Evolutionary conservation across 1,284 basidiomycete species (phyloP).

Genomic region (Rhodotorula sp.): DNA sequence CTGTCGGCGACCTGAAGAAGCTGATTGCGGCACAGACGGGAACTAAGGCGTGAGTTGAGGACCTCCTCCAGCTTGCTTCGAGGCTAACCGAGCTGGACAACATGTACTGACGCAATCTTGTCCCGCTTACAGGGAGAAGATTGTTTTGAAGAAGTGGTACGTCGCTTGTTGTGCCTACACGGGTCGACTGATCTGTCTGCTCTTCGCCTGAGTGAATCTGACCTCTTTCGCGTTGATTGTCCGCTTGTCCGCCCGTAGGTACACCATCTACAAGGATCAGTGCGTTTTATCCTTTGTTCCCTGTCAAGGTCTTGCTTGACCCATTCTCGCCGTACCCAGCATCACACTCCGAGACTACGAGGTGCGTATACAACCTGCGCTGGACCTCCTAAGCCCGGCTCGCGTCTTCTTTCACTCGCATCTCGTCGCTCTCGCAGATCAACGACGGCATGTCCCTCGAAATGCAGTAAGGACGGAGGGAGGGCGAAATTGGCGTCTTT

Average conservation of each 20-base stretch:
- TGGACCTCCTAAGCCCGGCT: not conserved
- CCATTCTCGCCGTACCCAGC: conserved; percentile 36
- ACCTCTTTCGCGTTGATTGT: not conserved
- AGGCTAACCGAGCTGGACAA: too few relatives aligned
- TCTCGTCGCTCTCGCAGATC: conserved; percentile 27
- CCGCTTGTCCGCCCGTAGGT: conserved; percentile 58
- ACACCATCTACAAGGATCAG: conserved; percentile 84
- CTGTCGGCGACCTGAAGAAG: conserved; percentile 93
- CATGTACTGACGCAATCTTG: not conserved
- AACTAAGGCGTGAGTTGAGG: conserved; percentile 58
- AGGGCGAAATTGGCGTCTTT: too few relatives aligned
- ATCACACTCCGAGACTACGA: conserved; percentile 93
- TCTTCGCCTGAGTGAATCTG: not conserved
- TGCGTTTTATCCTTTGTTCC: not conserved
- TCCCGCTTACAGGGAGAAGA: conserved; percentile 59
- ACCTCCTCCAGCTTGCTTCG: not conserved
- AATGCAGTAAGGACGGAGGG: conserved; percentile 25
- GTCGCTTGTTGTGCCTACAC: conserved; percentile 43
- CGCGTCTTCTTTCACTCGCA: not conserved
- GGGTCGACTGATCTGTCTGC: not conserved
- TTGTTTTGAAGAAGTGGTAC: conserved; percentile 94
- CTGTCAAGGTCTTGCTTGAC: conserved; percentile 7
- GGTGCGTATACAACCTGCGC: conserved; percentile 53
- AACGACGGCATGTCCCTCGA: conserved; percentile 45
- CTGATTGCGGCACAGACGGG: conserved; percentile 96